A percentile compares a stretch with the other conserved stretches of the same genome.
These are phyloP conservation scores for Saprolegnia diclina DNA, from an alignment of 352 stramenopile species.

Conservation along the genomic window DNA sequence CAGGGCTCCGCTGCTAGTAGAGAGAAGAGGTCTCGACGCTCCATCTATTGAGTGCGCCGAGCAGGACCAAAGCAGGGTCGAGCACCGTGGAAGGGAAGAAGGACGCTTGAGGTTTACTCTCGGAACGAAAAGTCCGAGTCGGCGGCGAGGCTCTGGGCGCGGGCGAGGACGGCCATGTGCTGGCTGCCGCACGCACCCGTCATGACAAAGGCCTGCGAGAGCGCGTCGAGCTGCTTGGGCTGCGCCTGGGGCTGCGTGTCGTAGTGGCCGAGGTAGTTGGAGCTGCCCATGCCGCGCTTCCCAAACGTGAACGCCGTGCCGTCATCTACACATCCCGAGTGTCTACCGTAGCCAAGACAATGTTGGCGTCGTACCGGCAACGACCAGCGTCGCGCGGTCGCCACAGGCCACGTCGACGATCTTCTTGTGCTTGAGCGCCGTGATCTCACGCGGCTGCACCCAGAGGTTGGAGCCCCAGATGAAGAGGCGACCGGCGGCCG, in stretches of 20 bases:
- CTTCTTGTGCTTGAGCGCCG: constrained; percentile 58
- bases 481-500: constrained; percentile 62
- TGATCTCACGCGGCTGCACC: constrained; percentile 90
- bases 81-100: no score
- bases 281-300: constrained; percentile 80
- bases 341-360: background rate
- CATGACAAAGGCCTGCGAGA: constrained; percentile 54
- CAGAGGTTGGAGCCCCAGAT: constrained; percentile 87
- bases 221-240: constrained; percentile 62
- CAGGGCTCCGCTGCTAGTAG: no score
- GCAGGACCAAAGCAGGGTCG: no score
- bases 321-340: constrained; percentile 27
- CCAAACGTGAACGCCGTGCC: constrained; percentile 85
- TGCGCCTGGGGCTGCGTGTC: constrained; percentile 87
- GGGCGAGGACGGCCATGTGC: constrained; percentile 79
- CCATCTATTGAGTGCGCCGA: background rate
- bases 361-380: constrained; percentile 36
- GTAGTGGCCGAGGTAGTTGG: constrained; percentile 83
- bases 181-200: constrained; percentile 80
- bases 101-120: no score
- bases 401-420: constrained; percentile 80
- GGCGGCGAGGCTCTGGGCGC: constrained; percentile 55
- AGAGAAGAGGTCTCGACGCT: no score
- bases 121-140: constrained; percentile 83
- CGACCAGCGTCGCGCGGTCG: constrained; percentile 73